Evolutionary conservation across 2,329 filamentous ascomycete species (phyloP), one percentile per base, ranked within the genome.

Genomic region (Botrytis deweyae): DNA sequence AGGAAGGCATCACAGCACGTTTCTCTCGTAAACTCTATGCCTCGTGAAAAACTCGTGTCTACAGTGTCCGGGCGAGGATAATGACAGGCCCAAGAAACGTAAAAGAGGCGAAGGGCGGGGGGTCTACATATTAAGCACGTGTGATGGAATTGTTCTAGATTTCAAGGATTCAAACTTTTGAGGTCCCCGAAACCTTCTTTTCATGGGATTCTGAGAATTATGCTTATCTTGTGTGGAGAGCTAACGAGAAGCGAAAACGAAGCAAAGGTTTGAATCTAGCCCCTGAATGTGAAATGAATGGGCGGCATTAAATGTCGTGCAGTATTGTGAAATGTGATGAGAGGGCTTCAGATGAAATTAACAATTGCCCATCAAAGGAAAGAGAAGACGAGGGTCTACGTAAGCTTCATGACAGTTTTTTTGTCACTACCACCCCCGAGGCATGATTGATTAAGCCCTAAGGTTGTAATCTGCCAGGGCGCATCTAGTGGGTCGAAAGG

Each of bases 31-130:
- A 42, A 64, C 40, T 64, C 33, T 33, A 2, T 4, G 42, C 62
- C 62, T 46, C 62, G 44, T 55, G 65, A 40, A 55, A 67, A 67
- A 36, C 33, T 67, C 65, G 65, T 67, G 65, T 49, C 44, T 55
- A 25, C 4, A 38, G 46, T 55, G 65, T 49, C 33, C 52, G 46
- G 25, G 33, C 65, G 65, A n/a, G 46, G 33, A 40, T 67, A n/a
- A 4, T 40, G 46, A 67, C 33, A 10, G 65, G 46, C 25, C 33
- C 22, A 40, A 40, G 22, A 55, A n/a, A 16, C 6, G 14, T 52
- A 55, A 40, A 38, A 55, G 25, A 55, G 46, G 46, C 36, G 4
- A 29, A 52, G 33, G 44, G 44, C 44, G 44, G 46, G 9, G 46
- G 16, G n/a, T 65, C 33, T 8, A 22, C 29, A 65, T 65, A 67